Conservation (phyloP, 1,284 basidiomycete species). For the Austroboletus novae-zelandiae region DNA sequence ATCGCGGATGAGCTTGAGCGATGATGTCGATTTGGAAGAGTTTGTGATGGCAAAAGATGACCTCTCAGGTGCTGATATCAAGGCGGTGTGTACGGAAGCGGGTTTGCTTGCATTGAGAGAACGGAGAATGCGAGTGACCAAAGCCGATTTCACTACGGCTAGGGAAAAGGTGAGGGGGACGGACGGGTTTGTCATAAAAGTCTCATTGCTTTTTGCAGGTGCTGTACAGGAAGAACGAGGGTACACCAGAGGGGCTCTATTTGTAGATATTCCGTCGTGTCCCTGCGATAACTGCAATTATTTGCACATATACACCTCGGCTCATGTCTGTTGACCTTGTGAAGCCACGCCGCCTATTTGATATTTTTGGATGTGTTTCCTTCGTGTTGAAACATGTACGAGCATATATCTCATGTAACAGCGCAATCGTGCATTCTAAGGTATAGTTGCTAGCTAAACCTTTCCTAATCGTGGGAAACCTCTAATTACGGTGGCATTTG, state of each 20-base stretch:
- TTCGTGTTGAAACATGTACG: too few relatives aligned
- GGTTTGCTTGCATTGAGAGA: conserved; percentile 93
- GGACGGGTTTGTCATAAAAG: conserved; percentile 9
- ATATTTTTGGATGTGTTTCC: too few relatives aligned
- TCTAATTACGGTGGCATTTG: too few relatives aligned
- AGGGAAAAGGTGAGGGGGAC: conserved; percentile 73
- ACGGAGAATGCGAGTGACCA: conserved; percentile 95
- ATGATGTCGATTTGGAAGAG: conserved; percentile 96
- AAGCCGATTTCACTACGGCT: conserved; percentile 84
- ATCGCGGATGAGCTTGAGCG: conserved; percentile 88
- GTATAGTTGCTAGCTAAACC: too few relatives aligned
- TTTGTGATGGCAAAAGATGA: conserved; percentile 97
- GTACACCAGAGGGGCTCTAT: conserved; percentile 83
- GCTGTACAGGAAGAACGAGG: conserved; percentile 91
- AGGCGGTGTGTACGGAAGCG: conserved; percentile 96
- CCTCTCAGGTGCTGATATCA: conserved; percentile 96
- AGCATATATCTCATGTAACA: too few relatives aligned
- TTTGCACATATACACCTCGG: neutral
- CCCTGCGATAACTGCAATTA: conserved; percentile 2
- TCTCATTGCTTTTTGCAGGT: conserved; percentile 47
- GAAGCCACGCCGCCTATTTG: too few relatives aligned
- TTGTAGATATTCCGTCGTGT: conserved; percentile 42
- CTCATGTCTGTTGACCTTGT: too few relatives aligned
- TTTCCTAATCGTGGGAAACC: too few relatives aligned
- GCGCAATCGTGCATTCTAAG: too few relatives aligned